Evolutionary conservation across 306 rosid genomes (phyloP).

Genomic region (Arachis hypogaea): DNA sequence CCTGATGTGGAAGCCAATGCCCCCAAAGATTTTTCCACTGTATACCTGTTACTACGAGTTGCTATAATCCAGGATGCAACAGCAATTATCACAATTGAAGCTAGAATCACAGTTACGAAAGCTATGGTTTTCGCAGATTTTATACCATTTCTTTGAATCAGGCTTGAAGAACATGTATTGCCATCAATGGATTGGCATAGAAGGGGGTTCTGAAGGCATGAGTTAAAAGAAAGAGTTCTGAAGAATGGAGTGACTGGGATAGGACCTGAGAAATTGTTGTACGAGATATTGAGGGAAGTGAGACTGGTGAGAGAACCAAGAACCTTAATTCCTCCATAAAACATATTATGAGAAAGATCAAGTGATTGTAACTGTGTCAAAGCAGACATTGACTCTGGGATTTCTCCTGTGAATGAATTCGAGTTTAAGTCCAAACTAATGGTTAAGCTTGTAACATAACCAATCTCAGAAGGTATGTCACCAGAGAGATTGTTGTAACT

Average conservation of each 20-base stretch:
- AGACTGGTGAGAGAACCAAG: constrained; percentile 81
- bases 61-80: constrained; percentile 79
- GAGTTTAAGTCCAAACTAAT: constrained; percentile 88
- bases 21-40: constrained; percentile 56
- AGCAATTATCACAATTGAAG: constrained; percentile 62
- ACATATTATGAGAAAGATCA: constrained; percentile 82
- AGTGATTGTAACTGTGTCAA: constrained; percentile 84
- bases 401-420: constrained; percentile 73
- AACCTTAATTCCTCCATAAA: constrained; percentile 71
- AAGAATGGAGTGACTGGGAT: constrained; percentile 87
- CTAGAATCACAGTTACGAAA: constrained; percentile 58
- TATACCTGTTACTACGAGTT: constrained; percentile 59
- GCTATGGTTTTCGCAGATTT: constrained; percentile 72
- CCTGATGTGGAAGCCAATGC: constrained; percentile 51
- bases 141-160: constrained; percentile 52
- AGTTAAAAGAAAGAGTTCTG: constrained; percentile 64
- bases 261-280: constrained; percentile 92
- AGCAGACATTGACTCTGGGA: constrained; percentile 69
- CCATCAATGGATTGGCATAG: constrained; percentile 89
- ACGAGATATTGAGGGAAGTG: constrained; percentile 77
- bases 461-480: constrained; percentile 71
- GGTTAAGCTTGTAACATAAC: constrained; percentile 81
- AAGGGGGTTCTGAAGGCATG: constrained; percentile 63
- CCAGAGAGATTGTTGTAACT: constrained; percentile 86
- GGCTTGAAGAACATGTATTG: constrained; percentile 72